Evolutionary conservation across 345 rosid genomes (phyloP).

Genomic region (Rhizophora mangle): DNA sequence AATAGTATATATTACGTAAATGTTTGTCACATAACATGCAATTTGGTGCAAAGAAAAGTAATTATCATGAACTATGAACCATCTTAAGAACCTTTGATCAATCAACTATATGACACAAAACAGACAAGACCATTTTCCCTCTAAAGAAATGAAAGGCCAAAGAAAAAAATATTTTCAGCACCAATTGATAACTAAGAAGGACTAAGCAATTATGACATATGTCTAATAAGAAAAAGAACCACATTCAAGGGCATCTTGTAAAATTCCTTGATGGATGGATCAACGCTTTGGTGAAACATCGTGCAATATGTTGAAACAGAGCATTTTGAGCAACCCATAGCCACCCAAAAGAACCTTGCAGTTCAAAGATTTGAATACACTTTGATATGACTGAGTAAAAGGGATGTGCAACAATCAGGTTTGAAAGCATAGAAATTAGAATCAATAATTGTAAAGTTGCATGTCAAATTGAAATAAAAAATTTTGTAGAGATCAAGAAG

Average conservation of each 20-base stretch:
- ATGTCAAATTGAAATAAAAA: conserved; percentile 5
- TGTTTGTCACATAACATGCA: background rate
- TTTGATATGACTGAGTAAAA: background rate
- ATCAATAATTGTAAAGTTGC: background rate
- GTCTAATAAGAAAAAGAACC: background rate
- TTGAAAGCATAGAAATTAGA: background rate
- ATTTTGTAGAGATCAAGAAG: conserved; percentile 7
- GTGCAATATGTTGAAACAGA: background rate
- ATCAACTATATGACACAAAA: background rate
- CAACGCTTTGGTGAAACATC: background rate
- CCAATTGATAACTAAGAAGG: too few species aligned
- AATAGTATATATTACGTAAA: conserved; percentile 7
- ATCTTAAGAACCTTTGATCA: too few species aligned
- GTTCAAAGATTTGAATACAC: background rate
- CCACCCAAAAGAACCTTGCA: background rate
- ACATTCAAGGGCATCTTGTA: background rate
- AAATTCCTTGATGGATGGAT: background rate
- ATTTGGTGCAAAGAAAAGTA: background rate
- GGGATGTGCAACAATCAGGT: background rate
- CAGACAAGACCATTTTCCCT: background rate
- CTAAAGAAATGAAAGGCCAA: too few species aligned
- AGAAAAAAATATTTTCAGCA: too few species aligned
- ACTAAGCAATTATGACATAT: too few species aligned
- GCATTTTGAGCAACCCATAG: background rate
- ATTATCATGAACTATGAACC: background rate